A percentile compares a stretch with the other conserved stretches of the same genome.
These are phyloP conservation scores for Corchorus olitorius DNA, from an alignment of 345 rosid genomes.

Conservation along the genomic window DNA sequence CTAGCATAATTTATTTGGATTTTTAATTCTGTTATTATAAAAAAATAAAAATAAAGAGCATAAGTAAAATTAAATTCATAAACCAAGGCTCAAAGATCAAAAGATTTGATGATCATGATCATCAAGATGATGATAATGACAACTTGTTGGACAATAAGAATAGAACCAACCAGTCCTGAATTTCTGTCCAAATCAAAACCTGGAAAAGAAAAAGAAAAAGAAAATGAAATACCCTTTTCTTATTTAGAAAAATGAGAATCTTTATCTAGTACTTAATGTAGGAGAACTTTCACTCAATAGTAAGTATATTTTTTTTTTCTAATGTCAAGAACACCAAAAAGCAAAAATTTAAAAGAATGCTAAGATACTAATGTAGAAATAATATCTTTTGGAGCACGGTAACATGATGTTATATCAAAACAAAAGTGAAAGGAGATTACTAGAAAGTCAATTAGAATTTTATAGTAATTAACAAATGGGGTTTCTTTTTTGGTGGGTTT, in stretches of 20 bases:
- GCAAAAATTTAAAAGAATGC: neutral
- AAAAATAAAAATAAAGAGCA: neutral
- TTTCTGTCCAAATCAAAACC: conserved; percentile 15
- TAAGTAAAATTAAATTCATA: neutral
- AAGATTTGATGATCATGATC: neutral
- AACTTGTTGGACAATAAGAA: conserved; percentile 8
- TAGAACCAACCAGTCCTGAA: conserved; percentile 13
- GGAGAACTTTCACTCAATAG: neutral
- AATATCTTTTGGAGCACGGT: conserved; percentile 22
- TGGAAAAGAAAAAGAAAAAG: neutral
- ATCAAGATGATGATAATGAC: neutral
- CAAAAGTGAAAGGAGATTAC: conserved; percentile 14
- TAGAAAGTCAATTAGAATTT: neutral
- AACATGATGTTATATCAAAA: conserved; percentile 22
- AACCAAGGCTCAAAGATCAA: neutral
- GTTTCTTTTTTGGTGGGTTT: neutral
- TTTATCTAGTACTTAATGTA: neutral
- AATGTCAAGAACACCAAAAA: conserved; percentile 23
- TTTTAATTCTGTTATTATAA: neutral
- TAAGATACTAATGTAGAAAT: neutral
- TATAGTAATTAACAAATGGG: conserved; percentile 5
- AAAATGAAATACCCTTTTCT: neutral
- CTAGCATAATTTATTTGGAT: neutral
- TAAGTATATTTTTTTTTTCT: neutral
- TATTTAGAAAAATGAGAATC: conserved; percentile 2